These are phyloP conservation scores for Tritrichomonas foetus DNA, from an alignment of 208 protist genomes.

Conservation along the genomic window DNA sequence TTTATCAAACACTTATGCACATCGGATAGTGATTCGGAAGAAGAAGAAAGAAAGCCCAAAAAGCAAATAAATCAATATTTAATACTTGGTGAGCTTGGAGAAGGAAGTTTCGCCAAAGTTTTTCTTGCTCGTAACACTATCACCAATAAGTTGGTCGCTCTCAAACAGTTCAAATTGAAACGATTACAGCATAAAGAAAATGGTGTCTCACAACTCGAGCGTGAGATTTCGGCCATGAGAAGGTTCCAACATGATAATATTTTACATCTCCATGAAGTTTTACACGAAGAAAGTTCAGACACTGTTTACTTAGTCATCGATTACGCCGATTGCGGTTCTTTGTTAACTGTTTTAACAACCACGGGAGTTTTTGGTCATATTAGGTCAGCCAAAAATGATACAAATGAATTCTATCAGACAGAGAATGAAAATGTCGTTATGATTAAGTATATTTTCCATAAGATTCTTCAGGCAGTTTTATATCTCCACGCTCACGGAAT, in stretches of 20 bases:
- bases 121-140: not conserved
- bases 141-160: not conserved
- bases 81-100: not conserved
- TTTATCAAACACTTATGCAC: no score
- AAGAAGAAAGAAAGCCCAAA: not conserved
- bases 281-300: not conserved
- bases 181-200: not conserved
- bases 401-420: no score
- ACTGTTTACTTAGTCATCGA: not conserved
- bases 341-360: not conserved
- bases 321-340: not conserved
- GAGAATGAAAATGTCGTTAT: not conserved
- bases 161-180: constrained; percentile 13
- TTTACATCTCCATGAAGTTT: not conserved
- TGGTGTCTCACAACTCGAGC: not conserved
- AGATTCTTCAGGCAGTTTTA: not conserved
- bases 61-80: constrained; percentile 36
- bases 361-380: no score
- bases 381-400: no score
- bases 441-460: not conserved
- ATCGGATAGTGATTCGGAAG: no score
- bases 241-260: not conserved
- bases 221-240: not conserved
- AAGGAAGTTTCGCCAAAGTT: not conserved
- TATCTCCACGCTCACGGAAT: not conserved